These are phyloP conservation scores for Cercospora berteroae DNA, from an alignment of 2,329 filamentous ascomycete species.

Conservation along the genomic window DNA sequence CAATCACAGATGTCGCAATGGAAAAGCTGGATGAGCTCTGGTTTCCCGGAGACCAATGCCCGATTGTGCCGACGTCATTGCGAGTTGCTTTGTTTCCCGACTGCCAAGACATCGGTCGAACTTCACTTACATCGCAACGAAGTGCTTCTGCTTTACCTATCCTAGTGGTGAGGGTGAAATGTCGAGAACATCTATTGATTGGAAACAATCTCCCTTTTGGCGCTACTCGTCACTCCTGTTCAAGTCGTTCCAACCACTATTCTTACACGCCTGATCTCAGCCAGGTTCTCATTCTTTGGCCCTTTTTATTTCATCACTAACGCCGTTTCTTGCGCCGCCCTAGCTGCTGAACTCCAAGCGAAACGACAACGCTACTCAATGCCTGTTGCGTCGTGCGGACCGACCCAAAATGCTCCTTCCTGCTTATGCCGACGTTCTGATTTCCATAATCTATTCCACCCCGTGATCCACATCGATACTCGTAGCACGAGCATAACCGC, in stretches of 20 bases:
- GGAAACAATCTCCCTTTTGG: not conserved
- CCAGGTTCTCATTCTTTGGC: not conserved
- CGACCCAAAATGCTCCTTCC: not conserved
- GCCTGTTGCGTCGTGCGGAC: not conserved
- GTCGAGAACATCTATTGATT: not conserved
- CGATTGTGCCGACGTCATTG: constrained; percentile 1
- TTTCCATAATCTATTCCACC: not conserved
- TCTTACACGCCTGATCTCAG: constrained; percentile 1
- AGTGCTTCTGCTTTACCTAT: not conserved
- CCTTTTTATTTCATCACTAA: not conserved
- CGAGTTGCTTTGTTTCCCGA: not conserved
- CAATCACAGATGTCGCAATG: not conserved
- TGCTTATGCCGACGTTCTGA: not conserved
- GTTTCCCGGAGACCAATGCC: not conserved
- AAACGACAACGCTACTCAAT: not conserved
- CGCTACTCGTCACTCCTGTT: not conserved
- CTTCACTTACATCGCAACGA: not conserved
- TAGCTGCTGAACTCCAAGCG: not conserved
- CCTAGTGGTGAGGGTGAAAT: not conserved
- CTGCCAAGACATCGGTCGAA: not conserved
- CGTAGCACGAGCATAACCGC: constrained; percentile 1
- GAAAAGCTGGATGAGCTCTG: not conserved
- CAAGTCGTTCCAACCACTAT: not conserved
- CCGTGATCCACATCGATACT: not conserved
- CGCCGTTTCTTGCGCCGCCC: not conserved